These are phyloP conservation scores for Tulasnella sp. DNA, from an alignment of 768 basidiomycete genomes.

Conservation along the genomic window DNA sequence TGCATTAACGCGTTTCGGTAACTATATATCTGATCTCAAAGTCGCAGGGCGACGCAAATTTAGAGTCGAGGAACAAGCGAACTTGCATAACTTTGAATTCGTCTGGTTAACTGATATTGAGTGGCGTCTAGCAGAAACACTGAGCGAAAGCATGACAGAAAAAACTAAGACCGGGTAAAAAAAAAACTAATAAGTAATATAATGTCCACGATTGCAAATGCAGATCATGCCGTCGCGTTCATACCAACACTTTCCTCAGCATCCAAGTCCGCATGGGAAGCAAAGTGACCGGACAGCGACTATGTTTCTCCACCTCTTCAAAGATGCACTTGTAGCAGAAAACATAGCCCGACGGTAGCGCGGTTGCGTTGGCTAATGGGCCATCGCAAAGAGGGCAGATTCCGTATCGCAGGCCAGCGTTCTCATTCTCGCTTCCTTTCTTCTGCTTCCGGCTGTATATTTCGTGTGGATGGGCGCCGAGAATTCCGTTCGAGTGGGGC, in stretches of 20 bases:
- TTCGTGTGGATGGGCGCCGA: neutral
- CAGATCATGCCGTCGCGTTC: constrained; percentile 16
- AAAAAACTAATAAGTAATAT: neutral
- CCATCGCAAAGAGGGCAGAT: constrained; percentile 71
- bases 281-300: constrained; percentile 80
- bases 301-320: constrained; percentile 64
- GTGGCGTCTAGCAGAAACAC: too few relatives aligned
- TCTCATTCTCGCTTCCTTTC: constrained; percentile 35
- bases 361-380: constrained; percentile 72
- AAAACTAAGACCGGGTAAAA: too few relatives aligned
- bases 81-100: too few relatives aligned
- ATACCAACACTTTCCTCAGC: constrained; percentile 76
- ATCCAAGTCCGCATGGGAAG: constrained; percentile 66
- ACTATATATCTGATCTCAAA: too few relatives aligned
- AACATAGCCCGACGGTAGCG: constrained; percentile 85
- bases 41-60: too few relatives aligned
- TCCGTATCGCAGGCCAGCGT: constrained; percentile 48
- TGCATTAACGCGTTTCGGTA: too few relatives aligned
- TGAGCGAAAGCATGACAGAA: too few relatives aligned
- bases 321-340: constrained; percentile 90
- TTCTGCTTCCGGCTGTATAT: neutral
- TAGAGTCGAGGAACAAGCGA: too few relatives aligned
- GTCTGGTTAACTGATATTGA: too few relatives aligned
- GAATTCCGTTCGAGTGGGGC: constrained; percentile 60
- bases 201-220: neutral